Base-by-base conservation (phyloP, 176 grass and related monocot species). In the Poa annua region DNA sequence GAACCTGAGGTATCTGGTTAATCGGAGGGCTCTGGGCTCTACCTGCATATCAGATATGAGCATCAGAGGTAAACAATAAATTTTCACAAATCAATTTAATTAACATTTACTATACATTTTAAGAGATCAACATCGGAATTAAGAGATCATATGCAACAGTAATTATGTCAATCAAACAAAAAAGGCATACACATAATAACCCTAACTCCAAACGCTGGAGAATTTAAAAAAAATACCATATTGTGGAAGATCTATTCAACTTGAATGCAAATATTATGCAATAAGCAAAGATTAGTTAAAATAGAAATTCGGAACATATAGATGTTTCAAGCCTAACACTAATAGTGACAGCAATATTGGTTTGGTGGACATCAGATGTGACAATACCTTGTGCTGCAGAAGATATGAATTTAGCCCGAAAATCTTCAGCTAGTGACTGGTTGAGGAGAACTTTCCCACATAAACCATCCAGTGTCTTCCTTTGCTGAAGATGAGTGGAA, bases 391-490 rank as follows among this genome's bases (percentile, higher is more conserved):
- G 82, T 25, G 49, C 33, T 77, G 77, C 85, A 50, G 87, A 86
- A 47, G 92, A 92, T 82, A 95, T 85, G 63, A 95, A 98, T 90
- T 98, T 98, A 49, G 85, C 85, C 57, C 90, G 86, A 86, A 98
- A 98, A 85, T 98, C 90, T 32, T 95, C 96, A 32, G 92, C 90
- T 68, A 98, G 54, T 79, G 89, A 84, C 85, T 98, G 96, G 80
- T 95, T 95, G 21, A 91, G 66, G 20, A 75, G 59, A 81, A 98
- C 87, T 91, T 95, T 95, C 45, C 70, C 83, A 39, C 88, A 95
- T 5, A 98, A 66, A 57, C 71, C 74, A 73, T 82, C 80, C 0
- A 98, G 83, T 48, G 86, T 70, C 77, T 88, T 90, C 77, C 76
- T 90, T 59, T 89, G 85, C 53, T 74, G 85, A 74, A 86, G 72